These are phyloP conservation scores for Coemansia asiatica DNA, from an alignment of 192 early-diverging fungal genomes.

Conservation along the genomic window DNA sequence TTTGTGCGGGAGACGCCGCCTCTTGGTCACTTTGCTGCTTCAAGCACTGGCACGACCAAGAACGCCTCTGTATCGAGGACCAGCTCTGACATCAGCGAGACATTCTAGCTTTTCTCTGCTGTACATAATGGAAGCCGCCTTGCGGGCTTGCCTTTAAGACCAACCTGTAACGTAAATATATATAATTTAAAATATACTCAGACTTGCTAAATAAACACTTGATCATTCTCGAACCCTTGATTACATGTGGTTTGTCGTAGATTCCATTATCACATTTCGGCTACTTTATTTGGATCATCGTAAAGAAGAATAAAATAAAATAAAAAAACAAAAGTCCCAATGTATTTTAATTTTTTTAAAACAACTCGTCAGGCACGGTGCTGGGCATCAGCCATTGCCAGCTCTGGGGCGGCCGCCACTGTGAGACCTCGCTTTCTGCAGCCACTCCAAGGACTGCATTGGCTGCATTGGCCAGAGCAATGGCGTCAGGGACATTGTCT, in stretches of 20 bases:
- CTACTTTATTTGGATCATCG: background rate
- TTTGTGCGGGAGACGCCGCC: constrained; percentile 24
- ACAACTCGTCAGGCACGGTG: constrained; percentile 26
- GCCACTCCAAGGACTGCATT: constrained; percentile 31
- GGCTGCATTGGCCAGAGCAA: constrained; percentile 59
- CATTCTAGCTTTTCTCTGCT: background rate
- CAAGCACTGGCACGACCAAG: background rate
- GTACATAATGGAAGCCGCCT: too few species aligned
- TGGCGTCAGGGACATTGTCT: constrained; percentile 70
- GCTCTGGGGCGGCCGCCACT: constrained; percentile 39
- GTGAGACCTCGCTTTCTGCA: constrained; percentile 2
- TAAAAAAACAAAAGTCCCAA: background rate
- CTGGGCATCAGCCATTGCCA: constrained; percentile 49
- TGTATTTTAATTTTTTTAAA: constrained; percentile 3
- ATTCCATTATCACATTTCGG: too few species aligned
- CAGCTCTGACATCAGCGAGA: background rate
- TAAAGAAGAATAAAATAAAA: background rate
- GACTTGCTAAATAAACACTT: too few species aligned
- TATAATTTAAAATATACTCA: too few species aligned
- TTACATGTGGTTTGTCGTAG: too few species aligned
- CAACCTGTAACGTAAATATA: too few species aligned
- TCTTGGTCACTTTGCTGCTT: constrained; percentile 18
- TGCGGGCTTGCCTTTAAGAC: too few species aligned
- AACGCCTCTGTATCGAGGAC: background rate
- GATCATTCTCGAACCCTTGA: too few species aligned